Conservation (phyloP, 148 eudicot genomes). For the Spergularia bocconei region DNA sequence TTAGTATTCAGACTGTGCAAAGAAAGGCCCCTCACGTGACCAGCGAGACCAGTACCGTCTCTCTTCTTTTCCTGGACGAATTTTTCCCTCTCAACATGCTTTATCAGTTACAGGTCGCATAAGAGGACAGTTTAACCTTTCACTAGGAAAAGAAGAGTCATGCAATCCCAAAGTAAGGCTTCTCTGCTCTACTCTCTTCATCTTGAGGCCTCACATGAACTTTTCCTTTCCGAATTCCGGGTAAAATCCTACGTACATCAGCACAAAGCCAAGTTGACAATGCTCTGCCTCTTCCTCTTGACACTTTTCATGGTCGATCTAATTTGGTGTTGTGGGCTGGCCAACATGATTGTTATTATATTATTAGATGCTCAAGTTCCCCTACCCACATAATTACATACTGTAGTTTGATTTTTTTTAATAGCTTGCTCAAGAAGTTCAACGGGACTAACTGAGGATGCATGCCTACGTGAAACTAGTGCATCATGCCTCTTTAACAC, state of each 20-base stretch:
- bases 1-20: constrained; percentile 71
- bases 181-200: constrained; percentile 45
- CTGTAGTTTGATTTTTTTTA: constrained; percentile 27
- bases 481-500: constrained; percentile 69
- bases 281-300: constrained; percentile 76
- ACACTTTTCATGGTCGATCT: constrained; percentile 43
- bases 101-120: constrained; percentile 61
- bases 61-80: constrained; percentile 82
- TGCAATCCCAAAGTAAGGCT: constrained; percentile 45
- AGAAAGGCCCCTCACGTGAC: constrained; percentile 77
- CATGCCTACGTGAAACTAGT: constrained; percentile 35
- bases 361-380: constrained; percentile 41
- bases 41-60: constrained; percentile 55
- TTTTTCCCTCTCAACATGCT: constrained; percentile 81
- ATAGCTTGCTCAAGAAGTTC: constrained; percentile 35
- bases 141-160: constrained; percentile 37
- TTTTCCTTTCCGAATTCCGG: constrained; percentile 89
- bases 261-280: neutral
- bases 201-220: constrained; percentile 67
- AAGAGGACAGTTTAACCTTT: constrained; percentile 60
- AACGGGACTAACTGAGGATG: constrained; percentile 20
- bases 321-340: constrained; percentile 45
- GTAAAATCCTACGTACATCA: neutral
- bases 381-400: constrained; percentile 31
- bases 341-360: constrained; percentile 28